Percentiles rank a stretch among this genome's conserved stretches.
These are phyloP conservation scores for Alternaria dauci DNA, from an alignment of 2,329 filamentous ascomycete genomes.

Conservation along the genomic window DNA sequence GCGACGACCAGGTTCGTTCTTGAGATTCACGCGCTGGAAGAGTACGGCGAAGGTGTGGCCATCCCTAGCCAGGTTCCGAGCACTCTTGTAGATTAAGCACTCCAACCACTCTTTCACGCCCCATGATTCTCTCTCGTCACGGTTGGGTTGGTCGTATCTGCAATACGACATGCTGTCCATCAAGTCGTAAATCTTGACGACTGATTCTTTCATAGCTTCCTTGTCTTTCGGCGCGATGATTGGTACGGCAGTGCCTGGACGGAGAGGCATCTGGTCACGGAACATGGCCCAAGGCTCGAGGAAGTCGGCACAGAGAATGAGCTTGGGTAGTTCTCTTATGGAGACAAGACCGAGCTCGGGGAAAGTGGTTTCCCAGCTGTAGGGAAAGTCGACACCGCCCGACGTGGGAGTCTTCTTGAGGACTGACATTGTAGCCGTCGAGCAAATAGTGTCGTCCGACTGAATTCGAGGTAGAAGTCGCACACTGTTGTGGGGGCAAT, in stretches of 20 bases:
- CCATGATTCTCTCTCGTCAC: neutral
- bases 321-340: neutral
- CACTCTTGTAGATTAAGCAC: conserved; percentile 13
- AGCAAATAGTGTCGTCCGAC: too few relatives aligned
- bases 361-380: too few relatives aligned
- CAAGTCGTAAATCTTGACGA: conserved; percentile 3
- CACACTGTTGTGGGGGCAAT: too few relatives aligned
- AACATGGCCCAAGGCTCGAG: neutral
- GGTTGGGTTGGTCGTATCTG: conserved; percentile 9
- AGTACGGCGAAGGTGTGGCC: neutral
- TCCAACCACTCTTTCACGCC: neutral
- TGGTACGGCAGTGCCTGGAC: neutral
- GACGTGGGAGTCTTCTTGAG: too few relatives aligned
- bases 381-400: too few relatives aligned
- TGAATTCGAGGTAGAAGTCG: too few relatives aligned
- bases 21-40: neutral
- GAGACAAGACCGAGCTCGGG: too few relatives aligned
- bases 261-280: conserved; percentile 8
- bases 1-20: neutral
- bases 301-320: neutral
- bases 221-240: conserved; percentile 5
- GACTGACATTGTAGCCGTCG: too few relatives aligned
- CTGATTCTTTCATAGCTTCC: neutral
- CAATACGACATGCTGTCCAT: conserved; percentile 14
- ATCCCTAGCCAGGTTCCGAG: neutral